phyloP scores from a whole-genome alignment of 2,329 filamentous ascomycete genomes.

The Fusarium sp. region DNA sequence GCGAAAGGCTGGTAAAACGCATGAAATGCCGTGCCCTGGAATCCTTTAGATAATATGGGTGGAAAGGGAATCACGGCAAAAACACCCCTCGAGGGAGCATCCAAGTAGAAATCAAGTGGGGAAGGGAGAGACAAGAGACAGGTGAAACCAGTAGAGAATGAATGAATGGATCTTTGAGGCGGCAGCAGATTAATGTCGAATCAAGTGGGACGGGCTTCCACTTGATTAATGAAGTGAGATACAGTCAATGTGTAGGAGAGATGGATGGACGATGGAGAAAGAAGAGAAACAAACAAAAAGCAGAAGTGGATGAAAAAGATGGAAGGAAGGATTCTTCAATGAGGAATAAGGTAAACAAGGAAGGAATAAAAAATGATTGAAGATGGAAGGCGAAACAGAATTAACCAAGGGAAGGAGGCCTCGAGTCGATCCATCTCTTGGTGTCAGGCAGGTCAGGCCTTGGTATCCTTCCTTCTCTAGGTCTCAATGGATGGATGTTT shows the following conservation, averaged over 20 bases:
- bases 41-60: conserved; percentile 35
- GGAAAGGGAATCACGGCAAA: conserved; percentile 19
- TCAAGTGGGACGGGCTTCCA: conserved; percentile 17
- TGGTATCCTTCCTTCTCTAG: conserved; percentile 10
- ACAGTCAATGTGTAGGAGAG: conserved; percentile 8
- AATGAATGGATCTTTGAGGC: conserved; percentile 3
- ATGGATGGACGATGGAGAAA: neutral
- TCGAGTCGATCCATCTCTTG: conserved; percentile 29
- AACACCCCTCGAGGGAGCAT: conserved; percentile 38
- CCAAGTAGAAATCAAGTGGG: conserved; percentile 24
- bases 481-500: neutral
- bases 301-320: conserved; percentile 1
- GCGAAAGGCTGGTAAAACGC: conserved; percentile 32
- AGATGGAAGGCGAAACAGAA: conserved; percentile 11
- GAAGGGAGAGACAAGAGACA: conserved; percentile 25
- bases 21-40: conserved; percentile 35
- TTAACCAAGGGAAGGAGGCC: conserved; percentile 24
- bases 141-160: conserved; percentile 36
- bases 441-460: conserved; percentile 4
- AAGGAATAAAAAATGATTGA: conserved; percentile 1
- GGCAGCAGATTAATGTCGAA: too few relatives aligned
- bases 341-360: conserved; percentile 13
- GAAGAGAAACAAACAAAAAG: neutral
- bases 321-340: neutral
- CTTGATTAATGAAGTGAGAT: conserved; percentile 7